Percentiles rank a stretch among this genome's conserved stretches.
phyloP scores from a whole-genome alignment of 164 flowering plant genomes.

The Cinnamomum micranthum region DNA sequence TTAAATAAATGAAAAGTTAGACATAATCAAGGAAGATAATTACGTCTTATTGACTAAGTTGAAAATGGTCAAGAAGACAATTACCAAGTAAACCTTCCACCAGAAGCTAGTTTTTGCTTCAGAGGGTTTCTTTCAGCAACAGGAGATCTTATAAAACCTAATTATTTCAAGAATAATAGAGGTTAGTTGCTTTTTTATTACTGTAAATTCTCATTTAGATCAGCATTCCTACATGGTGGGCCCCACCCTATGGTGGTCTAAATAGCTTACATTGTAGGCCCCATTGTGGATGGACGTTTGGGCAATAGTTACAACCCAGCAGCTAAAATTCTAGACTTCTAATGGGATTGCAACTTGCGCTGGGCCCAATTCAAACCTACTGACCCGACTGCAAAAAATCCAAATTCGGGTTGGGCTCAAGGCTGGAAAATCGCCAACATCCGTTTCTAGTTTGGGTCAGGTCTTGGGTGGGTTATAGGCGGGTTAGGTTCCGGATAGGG shows the following conservation, averaged over 20 bases:
- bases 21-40: neutral
- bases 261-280: neutral
- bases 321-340: neutral
- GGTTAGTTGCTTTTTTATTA: neutral
- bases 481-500: too few species aligned
- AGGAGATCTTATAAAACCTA: slow-evolving; percentile 54
- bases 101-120: slow-evolving; percentile 35
- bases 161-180: neutral
- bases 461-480: too few species aligned
- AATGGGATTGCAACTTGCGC: neutral
- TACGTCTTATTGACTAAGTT: neutral
- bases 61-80: neutral
- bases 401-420: too few species aligned
- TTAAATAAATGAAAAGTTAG: slow-evolving; percentile 9
- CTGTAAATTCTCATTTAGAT: neutral
- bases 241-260: neutral
- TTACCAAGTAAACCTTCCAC: slow-evolving; percentile 71
- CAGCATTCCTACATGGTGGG: neutral
- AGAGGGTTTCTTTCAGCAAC: slow-evolving; percentile 54
- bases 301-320: neutral
- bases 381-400: too few species aligned
- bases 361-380: too few species aligned
- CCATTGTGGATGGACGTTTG: neutral
- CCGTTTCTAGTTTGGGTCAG: too few species aligned
- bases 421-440: too few species aligned